Evolutionary conservation across 164 flowering plant species (phyloP), one percentile per base, ranked within the genome.

Genomic region (Macadamia integrifolia): DNA sequence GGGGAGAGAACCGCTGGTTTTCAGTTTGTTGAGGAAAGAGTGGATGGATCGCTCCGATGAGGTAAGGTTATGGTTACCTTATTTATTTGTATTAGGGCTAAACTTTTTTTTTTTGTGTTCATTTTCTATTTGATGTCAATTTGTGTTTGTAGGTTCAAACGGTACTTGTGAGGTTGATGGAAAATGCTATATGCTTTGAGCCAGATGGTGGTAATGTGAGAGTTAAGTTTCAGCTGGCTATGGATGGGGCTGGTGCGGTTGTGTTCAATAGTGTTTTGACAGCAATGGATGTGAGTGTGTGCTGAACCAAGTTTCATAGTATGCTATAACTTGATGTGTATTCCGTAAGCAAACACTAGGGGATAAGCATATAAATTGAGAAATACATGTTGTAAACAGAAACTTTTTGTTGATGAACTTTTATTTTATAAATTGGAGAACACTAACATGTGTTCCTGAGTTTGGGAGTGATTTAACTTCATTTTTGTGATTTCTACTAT

Each of bases 21-120:
- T 83, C 66, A 79, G 81, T 1, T 70, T 95, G 77, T 71, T 95
- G 77, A 82, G 79, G 80, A 80, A 82, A 56, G 84, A 89, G 72
- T 92, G 97, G 99, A 67, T 57, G 15, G 78, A 78, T 0, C 86
- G 96, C 77, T 92, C 85, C 66, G 93, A 90, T 31, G 90, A 90
- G 90, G 95, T 91, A 66, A 60, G 35, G 31, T 48, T 56, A 10
- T 14, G 18, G 18, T 53, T 53, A 14, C 14, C 6, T 53, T 14
- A 53, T 14, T 53, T 14, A 10, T 4, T 17, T 14, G 15, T 56
- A 2, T 65, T 32, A 31, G 11, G 59, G 42, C 15, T 71, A 66
- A n/a, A 30, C 14, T 17, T 43, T 68, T 46, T 11, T 56, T 42
- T 58, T 65, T 42, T 23, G 58, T n/a, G 23, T 23, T 23, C 23